These are phyloP conservation scores for Diaporthe nobilis DNA, from an alignment of 2,329 filamentous ascomycete genomes.

Conservation along the genomic window DNA sequence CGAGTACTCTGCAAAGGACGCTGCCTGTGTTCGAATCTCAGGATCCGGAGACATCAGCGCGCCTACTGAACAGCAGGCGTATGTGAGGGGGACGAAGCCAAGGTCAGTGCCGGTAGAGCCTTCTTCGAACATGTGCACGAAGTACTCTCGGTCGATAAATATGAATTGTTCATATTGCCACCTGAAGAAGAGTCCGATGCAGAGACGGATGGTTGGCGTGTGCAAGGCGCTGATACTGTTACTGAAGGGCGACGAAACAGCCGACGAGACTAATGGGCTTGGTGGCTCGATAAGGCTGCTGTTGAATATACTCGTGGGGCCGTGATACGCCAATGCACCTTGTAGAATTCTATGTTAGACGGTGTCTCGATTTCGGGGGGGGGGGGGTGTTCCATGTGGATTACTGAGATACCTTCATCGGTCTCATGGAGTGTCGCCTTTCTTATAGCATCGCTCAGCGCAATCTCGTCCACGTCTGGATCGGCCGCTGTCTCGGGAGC, in stretches of 20 bases:
- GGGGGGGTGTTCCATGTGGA: not conserved
- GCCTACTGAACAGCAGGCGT: slow-evolving; percentile 9
- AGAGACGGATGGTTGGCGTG: not conserved
- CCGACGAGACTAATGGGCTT: not conserved
- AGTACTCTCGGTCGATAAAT: slow-evolving; percentile 13
- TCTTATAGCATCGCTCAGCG: slow-evolving; percentile 2
- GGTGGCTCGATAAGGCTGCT: slow-evolving; percentile 18
- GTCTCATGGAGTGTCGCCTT: slow-evolving; percentile 20
- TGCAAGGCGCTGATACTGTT: not conserved
- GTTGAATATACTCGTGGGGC: slow-evolving; percentile 22
- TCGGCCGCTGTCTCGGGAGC: not conserved
- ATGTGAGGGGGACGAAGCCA: not conserved
- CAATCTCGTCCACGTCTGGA: slow-evolving; percentile 7
- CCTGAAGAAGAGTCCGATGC: slow-evolving; percentile 14
- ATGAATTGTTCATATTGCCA: slow-evolving; percentile 3
- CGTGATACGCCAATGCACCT: slow-evolving; percentile 22
- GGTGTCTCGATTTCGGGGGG: too few relatives aligned
- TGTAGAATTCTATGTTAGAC: not conserved
- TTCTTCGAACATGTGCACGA: not conserved
- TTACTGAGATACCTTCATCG: not conserved
- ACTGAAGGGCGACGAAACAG: not conserved
- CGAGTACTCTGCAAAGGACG: not conserved
- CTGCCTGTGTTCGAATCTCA: not conserved
- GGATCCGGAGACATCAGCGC: not conserved
- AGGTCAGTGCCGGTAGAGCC: not conserved